Percentiles rank a stretch among this genome's conserved stretches.
phyloP scores from a whole-genome alignment of 2,329 filamentous ascomycete species.

The Parastagonospora nodorum region DNA sequence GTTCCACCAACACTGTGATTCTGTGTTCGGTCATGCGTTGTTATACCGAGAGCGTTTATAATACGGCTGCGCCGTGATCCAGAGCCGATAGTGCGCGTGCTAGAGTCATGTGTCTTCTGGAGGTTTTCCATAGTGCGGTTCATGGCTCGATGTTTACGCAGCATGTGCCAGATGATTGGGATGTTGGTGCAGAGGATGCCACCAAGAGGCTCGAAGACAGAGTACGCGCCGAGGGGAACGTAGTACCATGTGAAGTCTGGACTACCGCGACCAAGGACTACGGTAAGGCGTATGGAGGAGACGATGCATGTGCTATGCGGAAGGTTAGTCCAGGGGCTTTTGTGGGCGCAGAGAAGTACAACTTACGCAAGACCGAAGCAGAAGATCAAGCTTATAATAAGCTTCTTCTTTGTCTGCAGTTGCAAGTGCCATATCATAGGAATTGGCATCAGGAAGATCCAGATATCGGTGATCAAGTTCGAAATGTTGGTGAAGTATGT shows the following conservation, averaged over 20 bases:
- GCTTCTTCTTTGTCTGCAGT: conserved; percentile 40
- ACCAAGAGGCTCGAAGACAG: conserved; percentile 41
- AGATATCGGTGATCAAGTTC: conserved; percentile 40
- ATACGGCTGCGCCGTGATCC: conserved; percentile 24
- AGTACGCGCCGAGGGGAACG: conserved; percentile 42
- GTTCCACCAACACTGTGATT: conserved; percentile 29
- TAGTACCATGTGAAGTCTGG: conserved; percentile 43
- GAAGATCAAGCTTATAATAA: conserved; percentile 38
- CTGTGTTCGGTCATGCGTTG: conserved; percentile 23
- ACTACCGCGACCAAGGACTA: conserved; percentile 36
- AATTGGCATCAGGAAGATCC: conserved; percentile 41
- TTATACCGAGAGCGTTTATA: conserved; percentile 29
- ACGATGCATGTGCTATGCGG: conserved; percentile 37
- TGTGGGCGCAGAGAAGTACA: background rate
- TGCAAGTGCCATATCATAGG: conserved; percentile 44
- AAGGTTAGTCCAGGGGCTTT: background rate
- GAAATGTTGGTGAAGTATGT: conserved; percentile 43
- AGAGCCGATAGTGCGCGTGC: conserved; percentile 27
- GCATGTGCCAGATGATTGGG: conserved; percentile 43
- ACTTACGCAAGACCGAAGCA: conserved; percentile 41
- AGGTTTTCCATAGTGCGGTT: conserved; percentile 17
- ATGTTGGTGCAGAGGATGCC: conserved; percentile 43
- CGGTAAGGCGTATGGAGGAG: conserved; percentile 36
- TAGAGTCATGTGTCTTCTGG: conserved; percentile 21
- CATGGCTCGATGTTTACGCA: conserved; percentile 27